Percentiles rank a stretch among this genome's conserved stretches.
Evolutionary conservation across 2,329 filamentous ascomycete genomes (phyloP).

Genomic region (Tolypocladium pustulatum): DNA sequence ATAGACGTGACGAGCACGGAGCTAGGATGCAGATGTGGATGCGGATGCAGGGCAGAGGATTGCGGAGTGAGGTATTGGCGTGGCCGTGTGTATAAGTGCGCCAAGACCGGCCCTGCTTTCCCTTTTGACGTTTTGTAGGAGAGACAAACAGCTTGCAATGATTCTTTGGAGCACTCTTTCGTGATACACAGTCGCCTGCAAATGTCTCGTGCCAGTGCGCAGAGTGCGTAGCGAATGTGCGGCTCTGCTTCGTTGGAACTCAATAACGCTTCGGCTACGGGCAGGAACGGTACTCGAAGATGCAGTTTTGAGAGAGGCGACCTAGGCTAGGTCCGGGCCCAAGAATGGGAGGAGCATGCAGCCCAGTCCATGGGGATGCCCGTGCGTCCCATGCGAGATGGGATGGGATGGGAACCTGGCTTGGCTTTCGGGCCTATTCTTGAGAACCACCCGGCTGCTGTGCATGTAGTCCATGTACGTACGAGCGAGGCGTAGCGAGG

Average conservation of each 20-base stretch:
- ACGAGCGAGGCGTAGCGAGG: background rate
- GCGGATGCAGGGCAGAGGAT: background rate
- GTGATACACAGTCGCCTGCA: background rate
- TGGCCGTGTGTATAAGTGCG: constrained; percentile 2
- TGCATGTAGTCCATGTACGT: background rate
- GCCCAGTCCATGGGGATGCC: background rate
- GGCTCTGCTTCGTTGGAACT: background rate
- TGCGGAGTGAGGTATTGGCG: background rate
- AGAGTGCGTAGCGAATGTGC: background rate
- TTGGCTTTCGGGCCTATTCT: background rate
- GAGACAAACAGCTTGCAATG: background rate
- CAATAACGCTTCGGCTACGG: background rate
- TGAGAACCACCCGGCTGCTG: background rate
- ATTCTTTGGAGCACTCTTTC: background rate
- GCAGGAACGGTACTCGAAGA: no score
- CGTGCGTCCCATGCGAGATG: background rate
- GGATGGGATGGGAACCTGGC: background rate
- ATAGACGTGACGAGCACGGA: background rate
- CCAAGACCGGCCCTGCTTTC: background rate
- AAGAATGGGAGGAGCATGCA: background rate
- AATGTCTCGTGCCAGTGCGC: background rate
- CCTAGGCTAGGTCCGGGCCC: background rate
- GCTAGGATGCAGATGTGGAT: background rate
- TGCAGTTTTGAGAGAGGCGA: no score
- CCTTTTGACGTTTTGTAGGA: background rate